Evolutionary conservation across 2,329 filamentous ascomycete genomes (phyloP), one percentile per base, ranked within the genome.

Genomic region (Pseudopithomyces chartarum): DNA sequence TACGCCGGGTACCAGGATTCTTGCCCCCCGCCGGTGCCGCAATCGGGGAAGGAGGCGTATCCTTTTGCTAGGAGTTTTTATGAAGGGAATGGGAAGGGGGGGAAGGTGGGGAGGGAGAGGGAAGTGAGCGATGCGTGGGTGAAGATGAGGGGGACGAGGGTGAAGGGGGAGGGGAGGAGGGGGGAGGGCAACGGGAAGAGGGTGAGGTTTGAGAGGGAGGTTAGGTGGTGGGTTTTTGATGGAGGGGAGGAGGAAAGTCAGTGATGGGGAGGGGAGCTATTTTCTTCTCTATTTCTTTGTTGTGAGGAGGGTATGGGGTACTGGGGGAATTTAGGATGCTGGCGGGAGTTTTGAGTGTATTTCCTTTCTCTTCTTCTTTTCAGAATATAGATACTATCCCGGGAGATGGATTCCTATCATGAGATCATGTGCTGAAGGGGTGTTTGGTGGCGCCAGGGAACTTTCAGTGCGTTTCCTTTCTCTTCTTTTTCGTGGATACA

Each of bases 91-190:
- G 52, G 10, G 23, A 32, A 26, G 8, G 19, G 3, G 19, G 33
- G n/a, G 48, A n/a, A 42, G 13, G 17, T 7, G 26, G 55, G 39
- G 32, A n/a, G 20, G 20, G 36, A 61, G 39, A 58, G 55, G 61
- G n/a, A n/a, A n/a, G n/a, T n/a, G n/a, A 51, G 59, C n/a, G 59
- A 65, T 47, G 63, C 57, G 23, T 65, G 61, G 63, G 23, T 36
- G 26, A 32, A 56, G 13, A 61, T 65, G 49, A 44, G 59, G 36
- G n/a, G 54, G 15, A 57, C 58, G 15, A 39, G 26, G 33, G 33
- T 42, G 12, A 17, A 10, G 17, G 42, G 52, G 38, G 34, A 43
- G 15, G 38, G 36, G 20, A 32, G 19, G 34, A 46, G n/a, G 17
- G 15, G n/a, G 3, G 26, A 36, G 11, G 11, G 34, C 15, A 33